phyloP scores from a whole-genome alignment of 2,329 filamentous ascomycete genomes.

The Coniella vitis region DNA sequence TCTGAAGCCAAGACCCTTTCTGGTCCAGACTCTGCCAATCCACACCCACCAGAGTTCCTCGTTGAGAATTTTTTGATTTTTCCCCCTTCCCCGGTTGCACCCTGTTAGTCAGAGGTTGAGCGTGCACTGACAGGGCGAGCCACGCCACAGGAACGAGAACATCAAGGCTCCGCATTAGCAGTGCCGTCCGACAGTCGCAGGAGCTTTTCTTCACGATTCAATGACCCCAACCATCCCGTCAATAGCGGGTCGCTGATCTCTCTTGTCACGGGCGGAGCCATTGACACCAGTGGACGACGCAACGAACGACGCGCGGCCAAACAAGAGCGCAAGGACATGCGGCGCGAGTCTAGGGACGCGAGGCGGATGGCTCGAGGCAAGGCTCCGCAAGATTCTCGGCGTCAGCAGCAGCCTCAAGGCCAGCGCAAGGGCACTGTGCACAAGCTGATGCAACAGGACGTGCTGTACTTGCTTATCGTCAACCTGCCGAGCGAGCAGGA shows the following conservation, averaged over 20 bases:
- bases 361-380: constrained; percentile 5
- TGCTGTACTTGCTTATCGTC: constrained; percentile 44
- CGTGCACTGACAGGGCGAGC: background rate
- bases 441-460: constrained; percentile 28
- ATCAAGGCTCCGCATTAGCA: constrained; percentile 33
- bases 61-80: too few relatives aligned
- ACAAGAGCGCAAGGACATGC: constrained; percentile 3
- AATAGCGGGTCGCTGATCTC: constrained; percentile 40
- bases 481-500: constrained; percentile 41
- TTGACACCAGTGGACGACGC: constrained; percentile 23
- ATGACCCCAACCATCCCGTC: constrained; percentile 44
- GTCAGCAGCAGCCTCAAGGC: background rate
- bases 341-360: constrained; percentile 4
- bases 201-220: constrained; percentile 39
- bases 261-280: constrained; percentile 37
- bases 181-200: constrained; percentile 23
- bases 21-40: background rate
- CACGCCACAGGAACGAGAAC: constrained; percentile 24
- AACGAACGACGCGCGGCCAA: constrained; percentile 9
- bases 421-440: constrained; percentile 9
- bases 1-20: background rate
- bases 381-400: constrained; percentile 2
- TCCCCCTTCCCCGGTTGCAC: too few relatives aligned
- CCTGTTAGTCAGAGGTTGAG: background rate
- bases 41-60: too few relatives aligned